phyloP scores from a whole-genome alignment of 306 rosid genomes.

The Citrullus amarus region DNA sequence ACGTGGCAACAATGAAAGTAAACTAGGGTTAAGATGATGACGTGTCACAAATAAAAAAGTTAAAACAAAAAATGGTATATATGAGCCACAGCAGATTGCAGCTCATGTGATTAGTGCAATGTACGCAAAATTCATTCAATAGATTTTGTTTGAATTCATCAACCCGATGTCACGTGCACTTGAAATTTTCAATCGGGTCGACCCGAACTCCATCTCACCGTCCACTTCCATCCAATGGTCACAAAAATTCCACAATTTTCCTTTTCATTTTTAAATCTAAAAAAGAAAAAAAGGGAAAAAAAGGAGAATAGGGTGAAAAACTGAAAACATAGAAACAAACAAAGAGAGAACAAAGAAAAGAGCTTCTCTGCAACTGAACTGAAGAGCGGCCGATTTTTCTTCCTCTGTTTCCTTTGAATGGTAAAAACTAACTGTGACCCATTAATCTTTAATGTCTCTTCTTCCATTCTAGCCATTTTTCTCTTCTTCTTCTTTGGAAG shows the following conservation, averaged over 20 bases:
- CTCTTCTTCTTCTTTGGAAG: neutral
- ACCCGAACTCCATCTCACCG: slow-evolving; percentile 6
- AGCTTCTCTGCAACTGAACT: slow-evolving; percentile 5
- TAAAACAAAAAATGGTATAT: neutral
- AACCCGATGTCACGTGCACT: slow-evolving; percentile 6
- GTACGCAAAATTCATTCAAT: neutral
- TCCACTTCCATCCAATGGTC: slow-evolving; percentile 12
- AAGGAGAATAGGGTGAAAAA: slow-evolving; percentile 4
- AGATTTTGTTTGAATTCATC: slow-evolving; percentile 8
- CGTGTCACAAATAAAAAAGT: neutral
- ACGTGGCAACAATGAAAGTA: neutral
- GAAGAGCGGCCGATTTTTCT: neutral
- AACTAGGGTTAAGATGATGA: neutral
- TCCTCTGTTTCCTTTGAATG: neutral
- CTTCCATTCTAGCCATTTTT: slow-evolving; percentile 3
- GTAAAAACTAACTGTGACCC: slow-evolving; percentile 14
- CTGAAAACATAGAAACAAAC: slow-evolving; percentile 1
- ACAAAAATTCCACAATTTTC: neutral
- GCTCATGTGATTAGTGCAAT: neutral
- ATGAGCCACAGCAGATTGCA: neutral
- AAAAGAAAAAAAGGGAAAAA: neutral
- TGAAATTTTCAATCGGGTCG: neutral
- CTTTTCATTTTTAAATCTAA: neutral
- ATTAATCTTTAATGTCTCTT: neutral
- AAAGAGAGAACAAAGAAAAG: neutral